A percentile compares a stretch with the other conserved stretches of the same genome.
These are phyloP conservation scores for Spergularia bocconei DNA, from an alignment of 148 eudicot species.

Conservation along the genomic window DNA sequence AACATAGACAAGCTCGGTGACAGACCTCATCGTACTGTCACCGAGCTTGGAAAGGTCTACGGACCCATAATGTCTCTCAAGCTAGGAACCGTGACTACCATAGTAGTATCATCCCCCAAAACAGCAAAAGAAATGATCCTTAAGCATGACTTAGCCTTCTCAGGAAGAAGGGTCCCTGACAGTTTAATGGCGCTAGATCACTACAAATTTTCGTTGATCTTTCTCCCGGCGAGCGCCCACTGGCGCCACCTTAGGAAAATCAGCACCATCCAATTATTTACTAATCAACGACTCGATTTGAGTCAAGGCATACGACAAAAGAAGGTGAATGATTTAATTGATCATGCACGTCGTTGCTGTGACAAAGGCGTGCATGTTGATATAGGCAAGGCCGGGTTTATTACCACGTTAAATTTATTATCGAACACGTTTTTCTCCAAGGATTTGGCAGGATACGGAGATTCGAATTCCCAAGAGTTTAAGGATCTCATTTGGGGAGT, in stretches of 20 bases:
- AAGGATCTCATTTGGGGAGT: constrained; percentile 15
- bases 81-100: constrained; percentile 34
- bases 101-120: constrained; percentile 33
- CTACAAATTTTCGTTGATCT: constrained; percentile 21
- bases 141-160: constrained; percentile 25
- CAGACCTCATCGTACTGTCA: constrained; percentile 36
- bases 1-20: constrained; percentile 37
- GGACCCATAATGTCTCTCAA: constrained; percentile 49
- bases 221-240: constrained; percentile 20
- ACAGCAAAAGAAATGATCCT: constrained; percentile 29
- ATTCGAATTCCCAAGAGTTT: constrained; percentile 18
- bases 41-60: constrained; percentile 31
- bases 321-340: constrained; percentile 28
- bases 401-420: constrained; percentile 21
- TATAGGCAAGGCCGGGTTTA: constrained; percentile 30
- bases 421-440: constrained; percentile 30
- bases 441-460: constrained; percentile 25
- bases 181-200: constrained; percentile 4
- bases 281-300: constrained; percentile 21
- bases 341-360: not conserved
- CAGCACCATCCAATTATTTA: constrained; percentile 18
- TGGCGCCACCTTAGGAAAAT: constrained; percentile 35
- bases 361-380: constrained; percentile 12
- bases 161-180: constrained; percentile 8
- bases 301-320: constrained; percentile 19